Conservation (phyloP, 306 rosid species). For the Cucumis melo region DNA sequence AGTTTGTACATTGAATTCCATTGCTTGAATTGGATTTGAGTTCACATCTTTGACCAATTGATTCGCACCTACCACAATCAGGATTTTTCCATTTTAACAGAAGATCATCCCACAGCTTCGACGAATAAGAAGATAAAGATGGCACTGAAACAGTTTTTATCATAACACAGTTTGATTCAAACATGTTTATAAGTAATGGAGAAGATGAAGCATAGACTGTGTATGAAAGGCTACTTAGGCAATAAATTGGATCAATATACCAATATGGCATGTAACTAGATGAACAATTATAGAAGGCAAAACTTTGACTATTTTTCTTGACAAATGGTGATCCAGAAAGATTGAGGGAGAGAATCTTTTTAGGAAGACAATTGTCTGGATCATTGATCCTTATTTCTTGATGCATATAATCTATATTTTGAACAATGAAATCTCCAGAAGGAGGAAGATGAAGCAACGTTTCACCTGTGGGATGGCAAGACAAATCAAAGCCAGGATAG, state of each 20-base stretch:
- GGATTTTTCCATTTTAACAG: constrained; percentile 50
- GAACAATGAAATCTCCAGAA: constrained; percentile 28
- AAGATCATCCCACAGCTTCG: constrained; percentile 23
- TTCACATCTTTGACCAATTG: constrained; percentile 48
- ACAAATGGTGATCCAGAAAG: constrained; percentile 37
- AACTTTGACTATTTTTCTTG: constrained; percentile 16
- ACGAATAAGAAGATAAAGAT: constrained; percentile 22
- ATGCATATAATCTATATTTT: constrained; percentile 30
- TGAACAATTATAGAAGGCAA: constrained; percentile 66
- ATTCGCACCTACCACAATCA: constrained; percentile 44
- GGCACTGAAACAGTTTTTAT: constrained; percentile 30
- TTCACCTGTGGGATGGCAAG: constrained; percentile 21
- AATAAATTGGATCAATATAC: constrained; percentile 25
- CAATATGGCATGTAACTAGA: neutral
- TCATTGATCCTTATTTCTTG: constrained; percentile 60
- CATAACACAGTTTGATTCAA: constrained; percentile 20
- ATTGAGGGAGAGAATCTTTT: constrained; percentile 33
- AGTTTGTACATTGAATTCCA: constrained; percentile 26
- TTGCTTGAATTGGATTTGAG: constrained; percentile 14
- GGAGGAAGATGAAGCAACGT: constrained; percentile 39
- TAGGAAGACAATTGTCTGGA: constrained; percentile 57
- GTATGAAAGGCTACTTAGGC: constrained; percentile 28
- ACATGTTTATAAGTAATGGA: neutral
- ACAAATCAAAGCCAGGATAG: constrained; percentile 37
- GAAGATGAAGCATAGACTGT: constrained; percentile 41